These are phyloP conservation scores for Claviceps humidiphila DNA, from an alignment of 2,329 filamentous ascomycete species.

Conservation along the genomic window DNA sequence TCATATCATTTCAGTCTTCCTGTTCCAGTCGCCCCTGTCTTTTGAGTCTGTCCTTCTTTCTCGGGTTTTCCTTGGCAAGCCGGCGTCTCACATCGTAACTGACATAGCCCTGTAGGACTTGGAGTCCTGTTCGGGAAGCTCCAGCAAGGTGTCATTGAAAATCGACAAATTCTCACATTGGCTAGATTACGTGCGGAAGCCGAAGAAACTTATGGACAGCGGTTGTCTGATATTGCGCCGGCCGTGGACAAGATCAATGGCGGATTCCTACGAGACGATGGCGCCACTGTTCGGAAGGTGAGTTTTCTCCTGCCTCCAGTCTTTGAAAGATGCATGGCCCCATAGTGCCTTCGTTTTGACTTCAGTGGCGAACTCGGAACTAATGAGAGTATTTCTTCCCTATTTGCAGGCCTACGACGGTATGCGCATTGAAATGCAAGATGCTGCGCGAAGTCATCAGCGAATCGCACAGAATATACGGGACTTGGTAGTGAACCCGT, in stretches of 20 bases:
- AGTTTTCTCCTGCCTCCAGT: neutral
- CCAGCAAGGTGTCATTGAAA: constrained; percentile 89
- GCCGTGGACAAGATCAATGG: constrained; percentile 69
- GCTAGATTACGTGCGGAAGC: constrained; percentile 91
- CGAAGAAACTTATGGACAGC: constrained; percentile 76
- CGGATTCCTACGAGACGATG: constrained; percentile 84
- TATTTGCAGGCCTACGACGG: constrained; percentile 72
- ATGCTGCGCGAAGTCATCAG: constrained; percentile 77
- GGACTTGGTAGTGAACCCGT: constrained; percentile 87
- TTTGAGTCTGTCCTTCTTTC: neutral
- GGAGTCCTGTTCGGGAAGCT: constrained; percentile 93
- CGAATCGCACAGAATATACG: constrained; percentile 96
- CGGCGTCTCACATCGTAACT: constrained; percentile 2
- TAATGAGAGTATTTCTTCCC: constrained; percentile 6
- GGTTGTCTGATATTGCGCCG: constrained; percentile 68
- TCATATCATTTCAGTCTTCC: neutral
- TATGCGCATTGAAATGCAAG: constrained; percentile 81
- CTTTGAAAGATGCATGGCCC: neutral
- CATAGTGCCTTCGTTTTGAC: neutral
- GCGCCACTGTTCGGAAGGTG: constrained; percentile 91
- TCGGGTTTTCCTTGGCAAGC: neutral
- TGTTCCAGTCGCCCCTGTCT: neutral
- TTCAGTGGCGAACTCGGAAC: constrained; percentile 2
- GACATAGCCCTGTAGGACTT: constrained; percentile 41
- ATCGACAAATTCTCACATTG: constrained; percentile 84